phyloP scores from a whole-genome alignment of 148 eudicot genomes.

The Chenopodium album region DNA sequence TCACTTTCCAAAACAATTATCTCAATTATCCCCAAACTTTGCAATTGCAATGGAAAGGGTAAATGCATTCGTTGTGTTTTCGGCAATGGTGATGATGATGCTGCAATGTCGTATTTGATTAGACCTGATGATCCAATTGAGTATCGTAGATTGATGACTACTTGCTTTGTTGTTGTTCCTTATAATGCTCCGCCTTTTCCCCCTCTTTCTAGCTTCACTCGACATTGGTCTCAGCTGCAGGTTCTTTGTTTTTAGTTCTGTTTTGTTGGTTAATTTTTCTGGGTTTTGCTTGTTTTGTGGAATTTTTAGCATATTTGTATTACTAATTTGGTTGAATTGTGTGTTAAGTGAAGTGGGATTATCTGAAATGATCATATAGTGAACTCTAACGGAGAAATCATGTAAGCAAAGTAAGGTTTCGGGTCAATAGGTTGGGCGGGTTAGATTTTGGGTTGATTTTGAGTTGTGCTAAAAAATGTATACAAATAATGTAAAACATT shows the following conservation, averaged over 20 bases:
- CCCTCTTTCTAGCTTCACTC: constrained; percentile 21
- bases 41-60: constrained; percentile 44
- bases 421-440: too few species aligned
- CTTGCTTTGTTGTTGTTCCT: constrained; percentile 61
- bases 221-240: constrained; percentile 59
- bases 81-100: constrained; percentile 26
- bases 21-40: constrained; percentile 40
- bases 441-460: too few species aligned
- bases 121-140: constrained; percentile 48
- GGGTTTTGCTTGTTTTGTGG: not conserved
- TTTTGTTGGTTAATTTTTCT: not conserved
- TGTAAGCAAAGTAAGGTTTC: too few species aligned
- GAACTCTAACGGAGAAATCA: too few species aligned
- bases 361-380: not conserved
- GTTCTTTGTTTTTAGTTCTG: constrained; percentile 21
- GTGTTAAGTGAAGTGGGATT: not conserved
- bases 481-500: too few species aligned
- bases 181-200: constrained; percentile 50
- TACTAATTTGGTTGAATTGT: not conserved
- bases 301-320: not conserved
- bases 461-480: too few species aligned
- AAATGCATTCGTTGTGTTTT: constrained; percentile 48
- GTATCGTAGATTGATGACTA: constrained; percentile 48
- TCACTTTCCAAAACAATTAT: constrained; percentile 55
- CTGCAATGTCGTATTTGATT: constrained; percentile 45